A percentile compares a stretch with the other conserved stretches of the same genome.
Conservation (phyloP, 148 eudicot species). For the Beta vulgaris region DNA sequence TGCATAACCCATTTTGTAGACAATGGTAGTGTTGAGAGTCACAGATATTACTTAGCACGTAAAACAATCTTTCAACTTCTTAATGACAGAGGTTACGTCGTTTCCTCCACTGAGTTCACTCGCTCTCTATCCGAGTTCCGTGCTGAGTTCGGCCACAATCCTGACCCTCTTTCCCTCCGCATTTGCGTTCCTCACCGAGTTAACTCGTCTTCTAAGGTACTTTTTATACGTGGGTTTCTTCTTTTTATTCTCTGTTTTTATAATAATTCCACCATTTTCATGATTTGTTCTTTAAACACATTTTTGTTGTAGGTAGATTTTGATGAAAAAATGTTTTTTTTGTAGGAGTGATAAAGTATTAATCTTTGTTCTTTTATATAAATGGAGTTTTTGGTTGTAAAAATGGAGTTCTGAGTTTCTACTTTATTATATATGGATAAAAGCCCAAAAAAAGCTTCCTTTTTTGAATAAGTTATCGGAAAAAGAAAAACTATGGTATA, state of each 20-base stretch:
- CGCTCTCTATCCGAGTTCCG: constrained; percentile 52
- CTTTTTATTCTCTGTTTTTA: neutral
- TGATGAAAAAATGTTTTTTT: neutral
- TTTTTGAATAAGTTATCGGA: too few relatives aligned
- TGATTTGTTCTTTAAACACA: too few relatives aligned
- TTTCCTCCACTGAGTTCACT: constrained; percentile 47
- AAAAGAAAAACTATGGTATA: too few relatives aligned
- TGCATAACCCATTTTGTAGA: neutral
- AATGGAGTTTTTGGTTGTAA: too few relatives aligned
- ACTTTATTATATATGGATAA: too few relatives aligned
- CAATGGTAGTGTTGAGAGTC: constrained; percentile 11
- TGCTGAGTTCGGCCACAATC: constrained; percentile 32
- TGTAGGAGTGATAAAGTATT: neutral
- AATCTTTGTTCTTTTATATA: neutral
- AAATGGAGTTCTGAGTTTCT: too few relatives aligned
- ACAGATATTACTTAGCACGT: constrained; percentile 17
- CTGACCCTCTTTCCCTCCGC: constrained; percentile 48
- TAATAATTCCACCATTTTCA: neutral
- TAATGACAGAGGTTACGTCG: constrained; percentile 19
- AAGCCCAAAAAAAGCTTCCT: too few relatives aligned
- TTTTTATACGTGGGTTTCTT: neutral
- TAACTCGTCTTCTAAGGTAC: constrained; percentile 31
- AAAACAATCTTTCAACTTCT: constrained; percentile 15
- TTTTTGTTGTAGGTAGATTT: too few relatives aligned
- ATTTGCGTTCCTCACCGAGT: constrained; percentile 41